These are phyloP conservation scores for Fusarium guadeloupense DNA, from an alignment of 2,329 filamentous ascomycete species.

Conservation along the genomic window DNA sequence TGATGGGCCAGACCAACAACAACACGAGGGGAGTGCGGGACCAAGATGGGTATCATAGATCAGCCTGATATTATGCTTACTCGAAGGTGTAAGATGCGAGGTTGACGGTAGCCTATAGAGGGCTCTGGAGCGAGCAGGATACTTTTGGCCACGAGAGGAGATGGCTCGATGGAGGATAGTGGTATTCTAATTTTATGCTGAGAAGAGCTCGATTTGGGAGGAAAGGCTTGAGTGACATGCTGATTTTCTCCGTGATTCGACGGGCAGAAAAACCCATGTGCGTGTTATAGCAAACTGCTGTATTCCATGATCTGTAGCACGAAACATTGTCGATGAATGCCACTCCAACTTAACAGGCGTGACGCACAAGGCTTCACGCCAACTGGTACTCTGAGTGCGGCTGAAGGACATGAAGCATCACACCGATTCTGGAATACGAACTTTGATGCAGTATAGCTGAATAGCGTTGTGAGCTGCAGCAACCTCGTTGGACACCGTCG, in stretches of 20 bases:
- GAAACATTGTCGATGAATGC: not conserved
- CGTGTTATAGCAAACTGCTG: not conserved
- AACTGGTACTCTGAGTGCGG: constrained; percentile 12
- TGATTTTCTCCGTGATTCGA: constrained; percentile 19
- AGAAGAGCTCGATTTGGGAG: not conserved
- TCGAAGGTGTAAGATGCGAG: constrained; percentile 1
- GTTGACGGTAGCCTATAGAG: not conserved
- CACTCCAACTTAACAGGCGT: constrained; percentile 7
- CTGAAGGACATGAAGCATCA: constrained; percentile 20
- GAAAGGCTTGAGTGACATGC: constrained; percentile 7
- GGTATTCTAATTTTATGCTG: constrained; percentile 21
- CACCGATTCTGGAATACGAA: constrained; percentile 33
- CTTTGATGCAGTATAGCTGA: constrained; percentile 18
- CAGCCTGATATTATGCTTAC: constrained; percentile 24
- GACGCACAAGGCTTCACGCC: constrained; percentile 24
- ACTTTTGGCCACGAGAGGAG: not conserved
- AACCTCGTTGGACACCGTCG: constrained; percentile 29
- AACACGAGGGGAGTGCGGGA: constrained; percentile 1
- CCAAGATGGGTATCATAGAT: constrained; percentile 8
- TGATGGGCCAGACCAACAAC: constrained; percentile 4
- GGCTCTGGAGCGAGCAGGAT: not conserved
- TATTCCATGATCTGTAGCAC: not conserved
- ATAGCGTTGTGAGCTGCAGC: constrained; percentile 17
- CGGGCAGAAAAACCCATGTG: constrained; percentile 8
- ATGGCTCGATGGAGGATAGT: not conserved